phyloP scores from a whole-genome alignment of 805 yeast species.

The Metschnikowia lachancei region DNA sequence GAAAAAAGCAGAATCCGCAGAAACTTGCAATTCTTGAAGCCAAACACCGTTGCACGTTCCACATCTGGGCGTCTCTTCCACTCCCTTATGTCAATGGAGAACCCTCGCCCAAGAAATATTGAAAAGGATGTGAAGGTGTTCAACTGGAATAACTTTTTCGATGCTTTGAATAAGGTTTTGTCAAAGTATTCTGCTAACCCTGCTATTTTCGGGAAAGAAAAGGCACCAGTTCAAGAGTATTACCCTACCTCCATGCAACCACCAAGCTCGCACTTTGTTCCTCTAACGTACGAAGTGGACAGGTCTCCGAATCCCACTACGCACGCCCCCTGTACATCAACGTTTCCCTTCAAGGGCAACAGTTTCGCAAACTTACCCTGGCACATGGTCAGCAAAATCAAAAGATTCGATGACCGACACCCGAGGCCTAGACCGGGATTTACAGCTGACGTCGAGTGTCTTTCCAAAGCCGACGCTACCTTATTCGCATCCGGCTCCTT shows the following conservation, averaged over 20 bases:
- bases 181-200: conserved; percentile 47
- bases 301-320: conserved; percentile 9
- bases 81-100: conserved; percentile 55
- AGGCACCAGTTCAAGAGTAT: not conserved
- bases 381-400: conserved; percentile 4
- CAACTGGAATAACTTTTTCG: conserved; percentile 51
- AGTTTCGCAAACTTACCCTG: conserved; percentile 7
- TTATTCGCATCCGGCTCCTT: conserved; percentile 3
- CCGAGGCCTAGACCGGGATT: conserved; percentile 17
- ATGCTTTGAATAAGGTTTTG: conserved; percentile 55
- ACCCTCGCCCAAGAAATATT: conserved; percentile 66
- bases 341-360: conserved; percentile 2
- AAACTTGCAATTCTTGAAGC: conserved; percentile 61
- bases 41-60: conserved; percentile 54
- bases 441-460: not conserved
- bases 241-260: conserved; percentile 2
- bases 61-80: conserved; percentile 24
- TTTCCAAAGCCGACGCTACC: conserved; percentile 7
- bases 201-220: conserved; percentile 2
- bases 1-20: conserved; percentile 70
- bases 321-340: conserved; percentile 11
- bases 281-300: conserved; percentile 5
- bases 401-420: conserved; percentile 1
- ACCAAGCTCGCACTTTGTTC: conserved; percentile 2
- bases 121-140: conserved; percentile 71